phyloP scores from a whole-genome alignment of 2,329 filamentous ascomycete genomes.

The Penicillium sp. region DNA sequence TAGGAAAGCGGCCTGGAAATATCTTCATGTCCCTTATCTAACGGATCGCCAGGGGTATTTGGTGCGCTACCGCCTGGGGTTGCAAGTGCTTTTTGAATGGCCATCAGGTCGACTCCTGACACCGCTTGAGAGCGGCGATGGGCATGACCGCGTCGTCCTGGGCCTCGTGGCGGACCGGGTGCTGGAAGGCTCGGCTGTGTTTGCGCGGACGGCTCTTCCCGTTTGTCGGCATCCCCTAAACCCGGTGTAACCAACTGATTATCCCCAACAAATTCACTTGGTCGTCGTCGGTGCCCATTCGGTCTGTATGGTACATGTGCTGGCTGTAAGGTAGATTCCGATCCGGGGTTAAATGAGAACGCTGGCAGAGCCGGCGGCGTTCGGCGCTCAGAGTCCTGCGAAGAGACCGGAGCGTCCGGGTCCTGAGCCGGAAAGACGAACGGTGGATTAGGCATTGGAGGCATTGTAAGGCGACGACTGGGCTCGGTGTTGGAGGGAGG shows the following conservation, averaged over 20 bases:
- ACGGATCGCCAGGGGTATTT: conserved; percentile 46
- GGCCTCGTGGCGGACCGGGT: conserved; percentile 44
- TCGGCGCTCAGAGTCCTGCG: conserved; percentile 51
- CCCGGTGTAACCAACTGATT: conserved; percentile 53
- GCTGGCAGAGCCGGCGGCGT: conserved; percentile 34
- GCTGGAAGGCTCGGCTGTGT: conserved; percentile 31
- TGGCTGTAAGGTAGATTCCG: conserved; percentile 45
- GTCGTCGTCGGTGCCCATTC: conserved; percentile 68
- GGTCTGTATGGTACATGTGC: conserved; percentile 39
- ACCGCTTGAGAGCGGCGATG: conserved; percentile 81
- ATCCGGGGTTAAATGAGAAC: conserved; percentile 41
- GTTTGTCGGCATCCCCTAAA: conserved; percentile 57
- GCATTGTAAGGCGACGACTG: conserved; percentile 30
- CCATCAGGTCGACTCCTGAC: conserved; percentile 75
- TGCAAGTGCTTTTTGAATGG: conserved; percentile 50
- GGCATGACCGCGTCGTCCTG: conserved; percentile 67
- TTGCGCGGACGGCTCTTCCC: conserved; percentile 23
- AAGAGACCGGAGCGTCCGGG: conserved; percentile 33
- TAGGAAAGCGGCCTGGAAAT: conserved; percentile 34
- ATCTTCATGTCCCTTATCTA: conserved; percentile 31
- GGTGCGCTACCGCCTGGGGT: conserved; percentile 60
- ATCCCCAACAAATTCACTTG: conserved; percentile 84
- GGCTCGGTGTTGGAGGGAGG: conserved; percentile 18
- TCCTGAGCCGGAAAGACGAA: conserved; percentile 62
- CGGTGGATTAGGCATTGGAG: conserved; percentile 58